phyloP scores from a whole-genome alignment of 139 green algal genomes.

The Chlorella vulgaris region DNA sequence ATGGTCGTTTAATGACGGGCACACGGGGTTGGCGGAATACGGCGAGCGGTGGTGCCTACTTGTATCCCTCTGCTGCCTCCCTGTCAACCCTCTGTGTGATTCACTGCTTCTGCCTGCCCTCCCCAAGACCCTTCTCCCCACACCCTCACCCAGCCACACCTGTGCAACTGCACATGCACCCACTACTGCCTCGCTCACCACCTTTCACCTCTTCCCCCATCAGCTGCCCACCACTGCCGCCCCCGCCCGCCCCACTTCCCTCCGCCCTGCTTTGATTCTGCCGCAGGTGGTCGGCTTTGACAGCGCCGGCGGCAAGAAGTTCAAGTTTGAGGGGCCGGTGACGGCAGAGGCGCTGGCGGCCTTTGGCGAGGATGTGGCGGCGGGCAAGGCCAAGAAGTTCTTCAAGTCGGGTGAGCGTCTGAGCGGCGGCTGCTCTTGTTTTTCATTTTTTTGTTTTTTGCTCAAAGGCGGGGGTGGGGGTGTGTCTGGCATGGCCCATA shows the following conservation, averaged over 20 bases:
- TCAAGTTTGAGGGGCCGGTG: conserved; percentile 52
- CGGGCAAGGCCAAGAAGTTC: conserved; percentile 28
- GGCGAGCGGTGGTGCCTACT: too few species aligned
- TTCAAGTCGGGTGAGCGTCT: conserved; percentile 40
- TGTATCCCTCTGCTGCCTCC: too few species aligned
- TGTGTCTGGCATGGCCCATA: not conserved
- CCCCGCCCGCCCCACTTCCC: conserved; percentile 4
- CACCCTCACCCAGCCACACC: too few species aligned
- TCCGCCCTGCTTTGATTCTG: not conserved
- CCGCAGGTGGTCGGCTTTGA: conserved; percentile 72
- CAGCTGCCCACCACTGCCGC: not conserved
- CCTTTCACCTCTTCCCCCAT: not conserved
- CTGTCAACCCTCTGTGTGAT: too few species aligned
- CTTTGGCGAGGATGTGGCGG: conserved; percentile 65
- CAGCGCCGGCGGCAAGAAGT: conserved; percentile 76
- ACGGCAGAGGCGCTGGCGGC: conserved; percentile 50
- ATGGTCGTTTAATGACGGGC: not conserved
- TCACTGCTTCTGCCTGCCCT: too few species aligned
- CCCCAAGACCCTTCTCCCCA: too few species aligned
- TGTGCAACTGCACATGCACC: too few species aligned
- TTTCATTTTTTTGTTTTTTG: too few species aligned
- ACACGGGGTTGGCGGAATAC: not conserved
- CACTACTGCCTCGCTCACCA: too few species aligned
- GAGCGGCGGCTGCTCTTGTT: too few species aligned
- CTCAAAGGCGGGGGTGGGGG: too few species aligned